Evolutionary conservation across 169 alveolate genomes (phyloP).

Genomic region (Cystoisospora suis): DNA sequence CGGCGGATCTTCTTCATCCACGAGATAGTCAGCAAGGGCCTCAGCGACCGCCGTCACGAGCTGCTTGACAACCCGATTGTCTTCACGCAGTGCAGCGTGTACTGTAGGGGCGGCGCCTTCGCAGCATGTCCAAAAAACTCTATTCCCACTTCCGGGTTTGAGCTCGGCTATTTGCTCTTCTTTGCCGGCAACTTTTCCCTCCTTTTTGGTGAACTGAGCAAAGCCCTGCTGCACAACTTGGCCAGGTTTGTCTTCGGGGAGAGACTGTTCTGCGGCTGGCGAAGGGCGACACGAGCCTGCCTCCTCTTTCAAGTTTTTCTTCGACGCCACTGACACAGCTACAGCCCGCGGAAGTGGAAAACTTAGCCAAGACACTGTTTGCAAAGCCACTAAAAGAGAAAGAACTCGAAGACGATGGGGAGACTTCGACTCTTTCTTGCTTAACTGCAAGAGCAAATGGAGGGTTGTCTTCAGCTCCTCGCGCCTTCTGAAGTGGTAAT

Average conservation of each 20-base stretch:
- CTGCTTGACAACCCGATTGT: not conserved
- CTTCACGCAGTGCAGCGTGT: no score
- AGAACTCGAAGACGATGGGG: not conserved
- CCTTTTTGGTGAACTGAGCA: no score
- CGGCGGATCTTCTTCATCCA: not conserved
- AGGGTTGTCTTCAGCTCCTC: not conserved
- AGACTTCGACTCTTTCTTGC: not conserved
- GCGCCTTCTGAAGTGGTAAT: not conserved
- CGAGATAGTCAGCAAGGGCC: not conserved
- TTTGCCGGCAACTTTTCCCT: no score
- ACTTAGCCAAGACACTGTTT: constrained; percentile 6
- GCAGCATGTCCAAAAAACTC: no score
- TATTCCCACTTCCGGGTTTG: no score
- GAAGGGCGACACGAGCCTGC: no score
- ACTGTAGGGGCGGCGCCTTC: no score
- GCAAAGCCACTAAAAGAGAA: not conserved
- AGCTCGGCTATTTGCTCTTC: no score
- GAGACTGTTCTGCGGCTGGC: no score
- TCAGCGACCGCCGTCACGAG: not conserved
- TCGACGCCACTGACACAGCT: not conserved
- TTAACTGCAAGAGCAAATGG: not conserved
- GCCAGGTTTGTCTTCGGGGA: no score
- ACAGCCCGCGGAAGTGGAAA: not conserved
- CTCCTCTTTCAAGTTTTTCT: no score
- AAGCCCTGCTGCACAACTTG: no score